phyloP scores from a whole-genome alignment of 139 green algal genomes.

The Chlorella sp. region DNA sequence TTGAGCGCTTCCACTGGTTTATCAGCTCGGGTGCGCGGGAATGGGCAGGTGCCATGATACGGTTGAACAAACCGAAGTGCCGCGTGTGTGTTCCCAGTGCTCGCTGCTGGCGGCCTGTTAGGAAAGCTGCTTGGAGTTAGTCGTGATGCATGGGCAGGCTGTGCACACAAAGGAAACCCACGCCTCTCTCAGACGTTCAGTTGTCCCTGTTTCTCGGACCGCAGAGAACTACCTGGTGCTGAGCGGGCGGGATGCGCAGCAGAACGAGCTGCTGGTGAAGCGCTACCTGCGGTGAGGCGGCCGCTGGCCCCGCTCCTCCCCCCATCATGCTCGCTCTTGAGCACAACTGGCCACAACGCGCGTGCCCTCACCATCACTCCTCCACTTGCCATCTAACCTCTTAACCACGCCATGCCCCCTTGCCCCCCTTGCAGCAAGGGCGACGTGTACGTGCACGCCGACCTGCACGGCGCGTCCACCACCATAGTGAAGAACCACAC shows the following conservation, averaged over 20 bases:
- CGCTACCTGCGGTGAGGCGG: conserved; percentile 53
- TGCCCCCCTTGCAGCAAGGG: conserved; percentile 40
- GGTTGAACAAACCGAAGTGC: no score
- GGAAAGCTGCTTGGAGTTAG: no score
- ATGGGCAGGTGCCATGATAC: no score
- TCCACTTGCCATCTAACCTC: background rate
- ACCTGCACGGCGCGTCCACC: conserved; percentile 92
- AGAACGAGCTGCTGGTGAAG: conserved; percentile 98
- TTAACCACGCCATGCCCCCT: background rate
- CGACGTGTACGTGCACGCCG: conserved; percentile 94
- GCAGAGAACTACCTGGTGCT: conserved; percentile 95
- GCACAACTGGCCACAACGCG: background rate
- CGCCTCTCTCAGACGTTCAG: no score
- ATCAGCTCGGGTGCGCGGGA: conserved; percentile 60
- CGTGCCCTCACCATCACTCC: background rate
- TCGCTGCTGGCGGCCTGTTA: no score
- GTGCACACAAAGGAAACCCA: no score
- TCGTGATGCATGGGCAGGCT: no score
- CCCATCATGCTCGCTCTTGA: background rate
- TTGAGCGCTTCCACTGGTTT: conserved; percentile 96
- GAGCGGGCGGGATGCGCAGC: conserved; percentile 88
- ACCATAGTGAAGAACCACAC: conserved; percentile 87
- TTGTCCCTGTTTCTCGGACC: no score
- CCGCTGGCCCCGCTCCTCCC: background rate
- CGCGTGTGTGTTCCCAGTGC: no score